Evolutionary conservation across 495 filamentous ascomycete genomes (phyloP), one percentile per base, ranked within the genome.

Genomic region (Polyplosphaeria fusca): DNA sequence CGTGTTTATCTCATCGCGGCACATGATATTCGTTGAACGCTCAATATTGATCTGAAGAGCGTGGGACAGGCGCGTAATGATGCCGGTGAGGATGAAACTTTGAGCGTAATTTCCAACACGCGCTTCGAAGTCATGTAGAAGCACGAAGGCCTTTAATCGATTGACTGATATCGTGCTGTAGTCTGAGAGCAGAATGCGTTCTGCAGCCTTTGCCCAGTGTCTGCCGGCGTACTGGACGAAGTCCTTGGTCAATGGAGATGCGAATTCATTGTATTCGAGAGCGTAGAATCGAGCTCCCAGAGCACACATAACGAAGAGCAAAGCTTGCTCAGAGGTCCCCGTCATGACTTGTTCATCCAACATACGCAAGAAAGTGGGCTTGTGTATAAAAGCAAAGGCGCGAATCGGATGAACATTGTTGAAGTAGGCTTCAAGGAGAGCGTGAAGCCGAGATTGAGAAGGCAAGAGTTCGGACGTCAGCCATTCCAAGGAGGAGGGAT

Each of bases 21-120:
- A 26, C 3, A 47, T 22, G 5, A 47, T 30, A 24, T 47, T 26
- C n/a, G 45, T 4, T 5, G 45, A 47, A 13, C 2, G 16, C 25
- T 47, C 45, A 4, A 14, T 23, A 26, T 47, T 47, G 45, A 47
- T 47, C 45, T 47, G 45, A n/a, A 47, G 45, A 5, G 45, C 45
- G 30, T 47, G 45, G n/a, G 45, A 22, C 45, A 47, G 27, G 2
- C 45, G 22, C 11, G 25, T 47, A 26, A 47, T 47, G 2, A 47
- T 19, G 11, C 45, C 45, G 14, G 45, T 47, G 12, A 47, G 45
- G 9, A 47, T 7, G 25, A 47, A 47, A 2, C 23, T 27, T 5
- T 14, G 18, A 12, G 45, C 45, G 18, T 47, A 47, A 16, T 47
- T 47, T 14, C 45, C 45, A n/a, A 24, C 16, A 7, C 45, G 27